A percentile compares a stretch with the other conserved stretches of the same genome.
Conservation (phyloP, 2,329 filamentous ascomycete genomes). For the Basipetospora chlamydospora region DNA sequence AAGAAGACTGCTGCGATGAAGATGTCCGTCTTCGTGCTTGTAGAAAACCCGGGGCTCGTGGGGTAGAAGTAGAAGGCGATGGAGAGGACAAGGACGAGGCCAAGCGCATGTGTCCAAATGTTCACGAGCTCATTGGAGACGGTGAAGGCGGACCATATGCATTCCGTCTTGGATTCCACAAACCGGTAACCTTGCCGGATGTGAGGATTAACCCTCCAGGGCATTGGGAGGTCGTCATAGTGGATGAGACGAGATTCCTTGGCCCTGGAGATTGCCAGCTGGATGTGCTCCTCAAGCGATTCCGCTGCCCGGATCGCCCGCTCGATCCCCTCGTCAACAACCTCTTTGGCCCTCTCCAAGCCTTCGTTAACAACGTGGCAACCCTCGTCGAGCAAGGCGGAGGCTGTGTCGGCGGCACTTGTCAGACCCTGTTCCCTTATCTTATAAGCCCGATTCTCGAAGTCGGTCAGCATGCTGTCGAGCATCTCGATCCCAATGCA, state of each 20-base stretch:
- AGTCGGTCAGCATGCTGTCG: constrained; percentile 70
- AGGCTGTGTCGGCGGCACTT: constrained; percentile 49
- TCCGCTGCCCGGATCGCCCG: constrained; percentile 71
- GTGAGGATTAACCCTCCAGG: constrained; percentile 91
- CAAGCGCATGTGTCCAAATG: constrained; percentile 92
- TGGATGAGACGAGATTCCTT: constrained; percentile 68
- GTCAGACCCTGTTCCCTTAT: constrained; percentile 63
- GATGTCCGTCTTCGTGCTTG: constrained; percentile 77
- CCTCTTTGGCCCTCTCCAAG: constrained; percentile 56
- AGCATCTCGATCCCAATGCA: constrained; percentile 75
- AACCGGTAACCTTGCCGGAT: constrained; percentile 89
- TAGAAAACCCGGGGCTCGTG: constrained; percentile 67
- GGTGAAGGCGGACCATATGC: constrained; percentile 67
- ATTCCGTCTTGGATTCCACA: constrained; percentile 79
- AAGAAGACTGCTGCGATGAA: constrained; percentile 91
- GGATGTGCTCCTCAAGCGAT: constrained; percentile 70
- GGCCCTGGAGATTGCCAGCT: constrained; percentile 60
- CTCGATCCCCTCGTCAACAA: constrained; percentile 69
- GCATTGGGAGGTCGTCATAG: constrained; percentile 80
- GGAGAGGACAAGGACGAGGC: constrained; percentile 72
- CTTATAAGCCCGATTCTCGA: constrained; percentile 70
- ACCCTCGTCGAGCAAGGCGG: constrained; percentile 61
- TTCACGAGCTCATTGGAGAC: constrained; percentile 91
- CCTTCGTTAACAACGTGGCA: constrained; percentile 70
- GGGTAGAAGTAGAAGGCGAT: constrained; percentile 96